Base-by-base conservation (phyloP, 2,329 filamentous ascomycete genomes). In the Westerdykella aurantiaca region DNA sequence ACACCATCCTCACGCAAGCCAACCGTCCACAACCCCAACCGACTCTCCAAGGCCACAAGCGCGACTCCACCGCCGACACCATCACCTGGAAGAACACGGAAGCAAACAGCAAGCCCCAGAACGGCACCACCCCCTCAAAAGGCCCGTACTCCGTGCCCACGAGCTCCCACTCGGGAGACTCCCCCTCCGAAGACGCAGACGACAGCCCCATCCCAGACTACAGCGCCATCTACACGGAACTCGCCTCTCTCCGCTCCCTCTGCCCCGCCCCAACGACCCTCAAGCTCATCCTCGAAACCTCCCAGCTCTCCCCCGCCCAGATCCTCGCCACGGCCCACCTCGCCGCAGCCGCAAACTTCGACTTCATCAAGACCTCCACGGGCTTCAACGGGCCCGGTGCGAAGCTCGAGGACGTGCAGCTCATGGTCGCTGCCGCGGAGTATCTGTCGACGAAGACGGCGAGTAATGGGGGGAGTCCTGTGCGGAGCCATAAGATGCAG, bases 291-390 rank as follows among this genome's bases (percentile, higher is more conserved):
- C 61, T 82, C 41, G 79, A 82, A 57, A 80, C 78, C 6, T 75
- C 74, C 1, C 73, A 78, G 53, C 66, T 82, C 14, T 60, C 56
- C 2, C 49, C 57, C 5, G 54, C 67, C 5, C 69, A 81, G 48
- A 73, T 81, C 42, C 69, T 81, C 29, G 77, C 77, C 1, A 78
- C 71, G 0, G 72, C 71, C 14, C 69, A 74, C 17, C 66, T 82
- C 34, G 72, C 75, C 2, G 72, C 71, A 13, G 67, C 72, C 29
- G 77, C 78, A 2, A 71, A 71, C 4, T 75, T 76, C 38, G 77
- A 81, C 51, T 82, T 73, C 49, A 74, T 82, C 48, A 82, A 82
- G 65, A 82, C 79, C 0, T 75, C 72, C 23, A 82, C 79, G 1
- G 79, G 79, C 1, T 81, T 80, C 60, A 72, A 73, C 39, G 79